Evolutionary conservation across 1,284 basidiomycete species (phyloP), one percentile per base, ranked within the genome.

Genomic region (Marasmius fiardii): DNA sequence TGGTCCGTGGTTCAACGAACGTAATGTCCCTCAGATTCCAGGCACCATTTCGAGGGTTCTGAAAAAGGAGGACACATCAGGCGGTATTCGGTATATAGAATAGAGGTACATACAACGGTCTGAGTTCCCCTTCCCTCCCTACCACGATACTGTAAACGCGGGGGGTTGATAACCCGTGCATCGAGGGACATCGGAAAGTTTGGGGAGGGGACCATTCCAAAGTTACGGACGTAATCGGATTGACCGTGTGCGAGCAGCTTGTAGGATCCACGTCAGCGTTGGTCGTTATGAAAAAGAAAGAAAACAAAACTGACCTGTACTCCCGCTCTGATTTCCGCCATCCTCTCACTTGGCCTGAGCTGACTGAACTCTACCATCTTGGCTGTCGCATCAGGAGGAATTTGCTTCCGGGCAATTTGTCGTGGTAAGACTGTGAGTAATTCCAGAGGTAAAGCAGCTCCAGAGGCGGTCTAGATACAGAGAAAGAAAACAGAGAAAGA

Each of bases 331-430:
- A 83, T 83, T 58, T 76, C 78, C 5, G 63, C 61, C 1, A 83
- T 66, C 20, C 82, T 76, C 0, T 81, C 78, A 0, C 64, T 54
- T 0, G 81, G 81, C 53, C 59, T 74, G 67, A 80, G 81, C 1
- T 81, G 85, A 0, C 83, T 76, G 60, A 85, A 85, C 0, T 1
- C 90, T 74, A 7, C 90, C 83, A 7, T 81, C 35, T 16, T 77
- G 55, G 78, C 82, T 0, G 82, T 86, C 63, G 83, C 82, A 57
- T 88, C 82, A 0, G 82, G 73, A 0, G 88, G 88, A 1, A 91
- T 76, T 59, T 86, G 85, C 62, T 86, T 88, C 41, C 84, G 75
- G 80, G 90, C 85, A 47, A 90, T 83, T 61, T 92, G 90, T 0
- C 89, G 89, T 0, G 78, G 71, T 0, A 78, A 77, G 3, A 92